Evolutionary conservation across 2,329 filamentous ascomycete genomes (phyloP).

Genomic region (Epichloe aotearoae): DNA sequence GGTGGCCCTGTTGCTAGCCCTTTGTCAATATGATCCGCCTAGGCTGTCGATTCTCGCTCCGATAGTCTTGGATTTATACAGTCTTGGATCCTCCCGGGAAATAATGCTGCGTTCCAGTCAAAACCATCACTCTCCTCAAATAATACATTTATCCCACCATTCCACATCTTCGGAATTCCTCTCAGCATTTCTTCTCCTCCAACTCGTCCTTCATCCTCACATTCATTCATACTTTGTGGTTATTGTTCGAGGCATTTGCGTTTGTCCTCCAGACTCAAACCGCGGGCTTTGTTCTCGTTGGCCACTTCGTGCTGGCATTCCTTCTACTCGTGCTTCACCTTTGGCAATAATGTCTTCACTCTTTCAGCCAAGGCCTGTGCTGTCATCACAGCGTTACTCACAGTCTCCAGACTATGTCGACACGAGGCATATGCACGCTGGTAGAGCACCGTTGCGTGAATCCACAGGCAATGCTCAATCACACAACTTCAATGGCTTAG

Average conservation of each 20-base stretch:
- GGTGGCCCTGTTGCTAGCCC: conserved; percentile 14
- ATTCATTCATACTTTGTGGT: conserved; percentile 16
- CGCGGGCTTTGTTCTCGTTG: conserved; percentile 15
- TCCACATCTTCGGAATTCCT: conserved; percentile 30
- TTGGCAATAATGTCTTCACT: conserved; percentile 22
- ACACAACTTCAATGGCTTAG: conserved; percentile 26
- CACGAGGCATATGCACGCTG: conserved; percentile 25
- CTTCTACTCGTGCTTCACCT: conserved; percentile 13
- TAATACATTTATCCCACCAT: conserved; percentile 30
- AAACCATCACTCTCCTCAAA: conserved; percentile 18
- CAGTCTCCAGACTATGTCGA: conserved; percentile 34
- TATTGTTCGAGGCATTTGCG: conserved; percentile 16
- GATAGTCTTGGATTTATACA: conserved; percentile 27
- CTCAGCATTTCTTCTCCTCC: conserved; percentile 28
- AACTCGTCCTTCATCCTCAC: conserved; percentile 17
- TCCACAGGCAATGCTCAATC: conserved; percentile 38
- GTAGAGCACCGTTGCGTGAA: conserved; percentile 36
- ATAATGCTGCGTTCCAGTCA: conserved; percentile 25
- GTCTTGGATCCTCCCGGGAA: conserved; percentile 18
- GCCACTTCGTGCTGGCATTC: conserved; percentile 18
- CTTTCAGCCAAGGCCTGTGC: conserved; percentile 31
- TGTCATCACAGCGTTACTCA: conserved; percentile 39
- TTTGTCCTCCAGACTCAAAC: conserved; percentile 4
- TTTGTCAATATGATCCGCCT: conserved; percentile 21
- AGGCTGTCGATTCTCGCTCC: conserved; percentile 17